A percentile compares a stretch with the other conserved stretches of the same genome.
Evolutionary conservation across 208 protist species (phyloP).

Genomic region (Phytomonas serpens): DNA sequence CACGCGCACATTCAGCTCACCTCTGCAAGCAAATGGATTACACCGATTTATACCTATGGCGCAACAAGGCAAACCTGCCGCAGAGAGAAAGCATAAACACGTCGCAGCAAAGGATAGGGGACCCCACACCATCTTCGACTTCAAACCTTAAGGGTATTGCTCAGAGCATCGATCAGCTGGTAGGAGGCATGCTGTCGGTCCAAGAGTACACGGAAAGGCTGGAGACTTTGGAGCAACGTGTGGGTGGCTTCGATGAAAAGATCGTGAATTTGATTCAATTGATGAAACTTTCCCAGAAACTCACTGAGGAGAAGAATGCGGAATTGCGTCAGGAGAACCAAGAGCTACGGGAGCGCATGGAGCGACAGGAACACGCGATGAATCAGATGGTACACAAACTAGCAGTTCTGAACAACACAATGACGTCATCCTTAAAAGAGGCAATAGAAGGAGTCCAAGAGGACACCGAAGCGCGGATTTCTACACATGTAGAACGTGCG

Average conservation of each 20-base stretch:
- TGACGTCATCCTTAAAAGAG: background rate
- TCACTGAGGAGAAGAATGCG: conserved; percentile 60
- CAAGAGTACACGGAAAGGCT: conserved; percentile 52
- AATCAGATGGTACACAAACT: conserved; percentile 34
- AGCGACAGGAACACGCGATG: conserved; percentile 63
- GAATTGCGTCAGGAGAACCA: conserved; percentile 57
- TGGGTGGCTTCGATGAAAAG: conserved; percentile 64
- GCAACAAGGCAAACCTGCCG: background rate
- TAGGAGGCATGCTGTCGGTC: conserved; percentile 56
- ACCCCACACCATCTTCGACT: background rate
- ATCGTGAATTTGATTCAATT: conserved; percentile 73
- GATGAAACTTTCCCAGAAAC: conserved; percentile 64
- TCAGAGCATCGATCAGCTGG: conserved; percentile 33
- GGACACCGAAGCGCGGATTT: background rate
- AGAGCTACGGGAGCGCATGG: conserved; percentile 49
- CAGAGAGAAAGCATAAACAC: background rate
- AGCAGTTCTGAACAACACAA: conserved; percentile 13
- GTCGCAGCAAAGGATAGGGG: background rate
- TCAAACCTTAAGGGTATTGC: background rate
- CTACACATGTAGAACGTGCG: background rate
- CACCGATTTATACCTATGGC: conserved; percentile 1
- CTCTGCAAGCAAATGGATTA: background rate
- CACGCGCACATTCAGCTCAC: conserved; percentile 1
- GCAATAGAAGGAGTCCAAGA: background rate
- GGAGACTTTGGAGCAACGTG: conserved; percentile 35